Base-by-base conservation (phyloP, 2,329 filamentous ascomycete genomes). In the Ceratocystis albifundus region DNA sequence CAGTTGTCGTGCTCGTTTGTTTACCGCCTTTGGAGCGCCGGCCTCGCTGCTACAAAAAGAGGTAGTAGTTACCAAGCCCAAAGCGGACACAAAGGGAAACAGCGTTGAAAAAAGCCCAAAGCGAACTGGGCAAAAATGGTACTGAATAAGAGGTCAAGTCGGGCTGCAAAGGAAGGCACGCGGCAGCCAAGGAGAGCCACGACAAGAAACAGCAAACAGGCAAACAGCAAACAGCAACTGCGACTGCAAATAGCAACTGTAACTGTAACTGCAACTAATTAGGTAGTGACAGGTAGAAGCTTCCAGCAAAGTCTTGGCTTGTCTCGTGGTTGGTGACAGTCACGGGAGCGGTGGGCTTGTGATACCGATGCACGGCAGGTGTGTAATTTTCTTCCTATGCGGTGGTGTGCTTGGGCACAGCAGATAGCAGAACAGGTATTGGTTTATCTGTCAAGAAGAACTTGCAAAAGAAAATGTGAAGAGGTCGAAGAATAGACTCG, bases 81-180 rank as follows among this genome's bases (percentile, higher is more conserved):
- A 59, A 59, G 32, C 53, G 32, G 53, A 32, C 28, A 59, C 15
- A 59, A 32, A 30, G 25, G 25, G 28, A 36, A 59, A 59, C 25
- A 25, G 28, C 53, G 36, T 41, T 41, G 36, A 59, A 17, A 25
- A 32, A 30, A 12, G 25, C n/a, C 2, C 10, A 59, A 32, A 32
- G 4, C 53, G 22, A 28, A 53, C 20, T 15, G 22, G 28, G 53
- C 17, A 25, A 41, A 36, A 41, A 41, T 30, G 22, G 17, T 17
- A 25, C 25, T 5, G 20, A 59, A 10, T 17, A 12, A 10, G 53
- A 59, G 53, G 17, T 30, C 20, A 3, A 20, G 53, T 30, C 53
- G n/a, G 17, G 53, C 28, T 59, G 53, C 12, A 57, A 57, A 15
- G 53, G 53, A 57, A 57, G 53, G 53, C 25, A 57, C 53, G 32